Evolutionary conservation across 345 rosid genomes (phyloP).

Genomic region (Physaria fendleri): DNA sequence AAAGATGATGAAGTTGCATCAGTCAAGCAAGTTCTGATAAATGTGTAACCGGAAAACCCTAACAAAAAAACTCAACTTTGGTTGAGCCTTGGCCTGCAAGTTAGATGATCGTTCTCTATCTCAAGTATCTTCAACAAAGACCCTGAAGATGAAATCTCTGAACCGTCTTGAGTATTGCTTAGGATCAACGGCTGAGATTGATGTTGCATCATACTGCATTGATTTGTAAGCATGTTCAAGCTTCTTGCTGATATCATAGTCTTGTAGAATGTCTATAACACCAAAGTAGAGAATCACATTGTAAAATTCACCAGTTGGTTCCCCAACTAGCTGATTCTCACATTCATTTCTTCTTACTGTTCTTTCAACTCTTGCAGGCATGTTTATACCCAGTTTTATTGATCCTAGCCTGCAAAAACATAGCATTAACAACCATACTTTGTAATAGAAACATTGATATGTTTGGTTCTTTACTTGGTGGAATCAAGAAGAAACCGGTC

Average conservation of each 20-base stretch:
- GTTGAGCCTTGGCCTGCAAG: slow-evolving; percentile 18
- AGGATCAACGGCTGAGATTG: slow-evolving; percentile 99
- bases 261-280: slow-evolving; percentile 95
- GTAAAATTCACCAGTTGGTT: slow-evolving; percentile 72
- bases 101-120: slow-evolving; percentile 8
- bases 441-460: not conserved
- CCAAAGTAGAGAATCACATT: slow-evolving; percentile 80
- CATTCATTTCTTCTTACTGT: slow-evolving; percentile 55
- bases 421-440: slow-evolving; percentile 4
- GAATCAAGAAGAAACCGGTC: slow-evolving; percentile 57
- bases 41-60: no score
- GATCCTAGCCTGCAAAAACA: slow-evolving; percentile 60
- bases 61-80: slow-evolving; percentile 27
- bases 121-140: slow-evolving; percentile 76
- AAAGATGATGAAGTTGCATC: slow-evolving; percentile 5
- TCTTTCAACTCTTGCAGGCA: slow-evolving; percentile 75
- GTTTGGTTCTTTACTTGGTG: slow-evolving; percentile 44
- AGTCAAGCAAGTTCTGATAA: slow-evolving; percentile 10
- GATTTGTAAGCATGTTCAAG: slow-evolving; percentile 98
- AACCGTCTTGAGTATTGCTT: slow-evolving; percentile 88
- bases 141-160: slow-evolving; percentile 77
- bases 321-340: slow-evolving; percentile 77
- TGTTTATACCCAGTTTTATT: slow-evolving; percentile 61
- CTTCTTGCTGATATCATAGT: slow-evolving; percentile 97
- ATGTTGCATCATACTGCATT: slow-evolving; percentile 89